Conservation (phyloP, 2,329 filamentous ascomycete genomes). For the Coniochaeta sp. region DNA sequence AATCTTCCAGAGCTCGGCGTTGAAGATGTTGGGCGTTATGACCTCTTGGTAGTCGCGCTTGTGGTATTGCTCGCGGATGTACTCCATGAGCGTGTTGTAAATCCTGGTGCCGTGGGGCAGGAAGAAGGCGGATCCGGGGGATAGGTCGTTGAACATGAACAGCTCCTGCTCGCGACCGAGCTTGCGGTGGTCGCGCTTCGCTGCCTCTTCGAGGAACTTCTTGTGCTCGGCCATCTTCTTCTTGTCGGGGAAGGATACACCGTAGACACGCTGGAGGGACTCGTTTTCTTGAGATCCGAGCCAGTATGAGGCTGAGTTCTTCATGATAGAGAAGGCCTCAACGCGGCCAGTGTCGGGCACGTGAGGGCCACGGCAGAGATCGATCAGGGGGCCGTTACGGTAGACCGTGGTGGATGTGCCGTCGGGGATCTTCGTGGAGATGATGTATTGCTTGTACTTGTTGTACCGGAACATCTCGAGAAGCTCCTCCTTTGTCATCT, state of each 20-base stretch:
- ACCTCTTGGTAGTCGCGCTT: slow-evolving; percentile 93
- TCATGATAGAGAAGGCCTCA: slow-evolving; percentile 91
- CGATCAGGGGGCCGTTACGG: slow-evolving; percentile 87
- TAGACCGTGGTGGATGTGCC: slow-evolving; percentile 92
- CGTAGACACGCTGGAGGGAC: slow-evolving; percentile 92
- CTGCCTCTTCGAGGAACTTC: slow-evolving; percentile 94
- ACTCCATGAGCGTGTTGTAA: slow-evolving; percentile 79
- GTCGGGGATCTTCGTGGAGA: slow-evolving; percentile 84
- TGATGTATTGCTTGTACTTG: slow-evolving; percentile 98
- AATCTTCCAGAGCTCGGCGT: slow-evolving; percentile 85
- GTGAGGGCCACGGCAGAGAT: slow-evolving; percentile 91
- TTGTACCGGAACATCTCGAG: slow-evolving; percentile 97
- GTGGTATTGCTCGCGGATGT: slow-evolving; percentile 83
- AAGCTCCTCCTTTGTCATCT: slow-evolving; percentile 83
- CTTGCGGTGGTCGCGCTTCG: slow-evolving; percentile 90
- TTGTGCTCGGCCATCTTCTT: slow-evolving; percentile 89
- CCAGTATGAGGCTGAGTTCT: slow-evolving; percentile 66
- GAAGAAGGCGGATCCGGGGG: slow-evolving; percentile 91
- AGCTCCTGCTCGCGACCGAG: slow-evolving; percentile 94
- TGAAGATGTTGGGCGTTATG: slow-evolving; percentile 94
- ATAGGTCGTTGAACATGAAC: slow-evolving; percentile 92
- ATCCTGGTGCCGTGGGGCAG: slow-evolving; percentile 88
- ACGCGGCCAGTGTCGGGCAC: slow-evolving; percentile 90
- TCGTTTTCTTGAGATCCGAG: slow-evolving; percentile 90
- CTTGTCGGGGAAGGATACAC: slow-evolving; percentile 93